A percentile compares a stretch with the other conserved stretches of the same genome.
Evolutionary conservation across 345 rosid genomes (phyloP).

Genomic region (Capsella bursapastoris): DNA sequence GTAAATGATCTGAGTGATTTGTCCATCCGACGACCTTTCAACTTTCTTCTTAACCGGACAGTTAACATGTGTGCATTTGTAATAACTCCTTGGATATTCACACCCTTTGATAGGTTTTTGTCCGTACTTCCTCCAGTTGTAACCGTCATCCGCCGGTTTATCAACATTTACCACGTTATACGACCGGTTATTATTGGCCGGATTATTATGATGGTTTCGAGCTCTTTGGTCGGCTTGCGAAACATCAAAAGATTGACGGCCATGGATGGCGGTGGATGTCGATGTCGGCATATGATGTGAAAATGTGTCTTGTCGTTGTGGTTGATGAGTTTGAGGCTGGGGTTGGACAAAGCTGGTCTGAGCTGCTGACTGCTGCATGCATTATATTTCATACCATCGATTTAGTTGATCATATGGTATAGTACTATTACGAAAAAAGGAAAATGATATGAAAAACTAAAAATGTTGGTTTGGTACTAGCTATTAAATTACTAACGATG

Average conservation of each 20-base stretch:
- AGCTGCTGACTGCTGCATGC: conserved; percentile 22
- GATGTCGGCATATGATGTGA: conserved; percentile 42
- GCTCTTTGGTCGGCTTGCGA: conserved; percentile 61
- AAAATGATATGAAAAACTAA: not conserved
- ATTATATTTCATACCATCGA: conserved; percentile 2
- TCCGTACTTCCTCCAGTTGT: conserved; percentile 95
- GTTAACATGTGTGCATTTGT: conserved; percentile 78
- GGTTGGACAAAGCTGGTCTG: conserved; percentile 31
- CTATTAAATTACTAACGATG: not conserved
- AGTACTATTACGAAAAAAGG: not conserved
- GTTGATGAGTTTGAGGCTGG: conserved; percentile 36
- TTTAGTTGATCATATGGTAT: not conserved
- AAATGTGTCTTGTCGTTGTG: conserved; percentile 33
- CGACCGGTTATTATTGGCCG: conserved; percentile 38
- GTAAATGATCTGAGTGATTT: conserved; percentile 88
- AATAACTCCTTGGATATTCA: conserved; percentile 95
- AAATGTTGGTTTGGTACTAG: not conserved
- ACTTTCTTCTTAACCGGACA: conserved; percentile 96
- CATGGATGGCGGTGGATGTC: conserved; percentile 49
- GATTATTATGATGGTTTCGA: conserved; percentile 46
- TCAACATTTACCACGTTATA: conserved; percentile 53
- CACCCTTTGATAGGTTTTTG: conserved; percentile 97
- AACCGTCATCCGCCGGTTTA: conserved; percentile 92
- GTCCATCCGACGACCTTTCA: conserved; percentile 87
- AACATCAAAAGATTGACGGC: conserved; percentile 57